Base-by-base conservation (phyloP, 352 stramenopile genomes). In the Aphanomyces cochlioides region DNA sequence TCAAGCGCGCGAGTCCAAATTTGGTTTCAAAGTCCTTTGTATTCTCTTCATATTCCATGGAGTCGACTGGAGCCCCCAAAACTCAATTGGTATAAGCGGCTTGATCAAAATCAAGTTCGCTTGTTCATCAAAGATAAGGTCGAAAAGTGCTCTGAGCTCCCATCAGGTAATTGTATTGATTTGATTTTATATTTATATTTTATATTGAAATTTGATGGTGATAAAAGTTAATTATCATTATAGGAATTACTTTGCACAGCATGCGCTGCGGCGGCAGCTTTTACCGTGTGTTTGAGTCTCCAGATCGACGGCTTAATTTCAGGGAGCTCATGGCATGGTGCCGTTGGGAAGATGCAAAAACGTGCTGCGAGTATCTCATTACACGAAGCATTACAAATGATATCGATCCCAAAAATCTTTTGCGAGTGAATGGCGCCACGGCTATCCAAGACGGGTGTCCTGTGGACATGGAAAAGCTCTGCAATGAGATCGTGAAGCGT, bases 71-170 rank as follows among this genome's bases (percentile, higher is more conserved):
- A 7, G 48, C 36, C 12, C 48, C 48, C n/a, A 57, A 57, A 21
- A 21, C 48, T 57, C 12, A 57, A 57, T 21, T 57, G 48, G 48
- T 57, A 7, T 21, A 57, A 57, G 48, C 12, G 7, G 5, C 17
- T 57, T 5, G 48, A 57, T n/a, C 48, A 57, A 57, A 57, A 57
- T n/a, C 48, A 57, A 57, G 48, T 57, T 36, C 48, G 48, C n/a
- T 57, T 57, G 48, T 57, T 36, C 17, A 36, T 57, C 15, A 57
- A 57, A 57, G 48, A 57, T n/a, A 7, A 15, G 12, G 48, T 57
- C 36, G 15, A 57, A 34, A 57, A 57, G 48, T 36, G 19, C 17
- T 57, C 48, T 34, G 48, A 57, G 48, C 48, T 57, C 12, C 48
- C 48, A 57, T 36, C 48, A 57, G 48, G 48, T 57, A 57, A 7